Evolutionary conservation across 352 stramenopile genomes (phyloP).

Genomic region (Elongisporangium senticosum): DNA sequence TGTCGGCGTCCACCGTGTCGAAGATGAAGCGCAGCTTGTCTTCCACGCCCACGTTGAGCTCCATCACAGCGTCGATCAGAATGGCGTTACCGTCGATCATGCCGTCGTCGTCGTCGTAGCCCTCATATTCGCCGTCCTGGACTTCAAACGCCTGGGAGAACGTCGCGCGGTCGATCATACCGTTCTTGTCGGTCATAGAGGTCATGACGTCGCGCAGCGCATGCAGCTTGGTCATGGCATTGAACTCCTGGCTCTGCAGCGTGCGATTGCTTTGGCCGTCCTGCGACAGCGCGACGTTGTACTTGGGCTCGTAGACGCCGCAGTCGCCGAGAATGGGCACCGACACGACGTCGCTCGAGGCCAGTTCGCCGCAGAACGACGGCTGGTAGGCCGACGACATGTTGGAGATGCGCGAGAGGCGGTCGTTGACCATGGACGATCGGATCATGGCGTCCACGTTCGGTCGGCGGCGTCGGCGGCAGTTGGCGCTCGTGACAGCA

Average conservation of each 20-base stretch:
- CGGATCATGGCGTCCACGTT: slow-evolving; percentile 69
- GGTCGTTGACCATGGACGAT: slow-evolving; percentile 54
- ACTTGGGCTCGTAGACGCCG: slow-evolving; percentile 51
- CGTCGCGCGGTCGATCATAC: slow-evolving; percentile 64
- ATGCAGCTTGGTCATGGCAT: slow-evolving; percentile 54
- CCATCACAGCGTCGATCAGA: slow-evolving; percentile 76
- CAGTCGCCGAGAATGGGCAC: slow-evolving; percentile 69
- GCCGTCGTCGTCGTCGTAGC: slow-evolving; percentile 43
- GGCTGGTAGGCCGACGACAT: slow-evolving; percentile 42
- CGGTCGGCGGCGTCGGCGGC: slow-evolving; percentile 34
- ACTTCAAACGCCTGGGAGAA: slow-evolving; percentile 78
- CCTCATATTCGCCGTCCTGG: slow-evolving; percentile 40
- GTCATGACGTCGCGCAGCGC: slow-evolving; percentile 73
- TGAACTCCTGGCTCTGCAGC: slow-evolving; percentile 14
- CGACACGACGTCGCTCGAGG: slow-evolving; percentile 40
- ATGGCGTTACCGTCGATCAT: slow-evolving; percentile 72
- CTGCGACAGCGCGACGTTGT: slow-evolving; percentile 60
- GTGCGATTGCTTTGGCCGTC: slow-evolving; percentile 21
- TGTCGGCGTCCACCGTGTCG: slow-evolving; percentile 63
- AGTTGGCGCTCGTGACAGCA: slow-evolving; percentile 22
- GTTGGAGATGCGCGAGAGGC: slow-evolving; percentile 37
- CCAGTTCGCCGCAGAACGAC: slow-evolving; percentile 22
- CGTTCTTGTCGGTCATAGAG: slow-evolving; percentile 52
- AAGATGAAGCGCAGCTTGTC: slow-evolving; percentile 85
- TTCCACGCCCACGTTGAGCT: slow-evolving; percentile 63